Evolutionary conservation across 164 flowering plant species (phyloP).

Genomic region (Aristolochia contorta): DNA sequence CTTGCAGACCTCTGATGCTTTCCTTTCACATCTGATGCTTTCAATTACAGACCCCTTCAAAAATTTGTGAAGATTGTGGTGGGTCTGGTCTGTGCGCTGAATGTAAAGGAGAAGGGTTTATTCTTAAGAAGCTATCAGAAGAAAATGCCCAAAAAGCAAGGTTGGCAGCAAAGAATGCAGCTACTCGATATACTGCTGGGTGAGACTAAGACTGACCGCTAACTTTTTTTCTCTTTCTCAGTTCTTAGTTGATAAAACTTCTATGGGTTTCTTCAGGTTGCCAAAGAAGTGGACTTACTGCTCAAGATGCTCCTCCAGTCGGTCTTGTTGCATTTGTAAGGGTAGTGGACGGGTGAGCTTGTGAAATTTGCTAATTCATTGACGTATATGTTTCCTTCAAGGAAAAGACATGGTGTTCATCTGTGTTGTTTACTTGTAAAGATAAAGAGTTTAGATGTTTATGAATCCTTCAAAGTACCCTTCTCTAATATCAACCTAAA

Average conservation of each 20-base stretch:
- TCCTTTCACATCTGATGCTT: background rate
- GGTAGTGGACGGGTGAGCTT: slow-evolving; percentile 51
- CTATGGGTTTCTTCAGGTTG: slow-evolving; percentile 40
- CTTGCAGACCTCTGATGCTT: no score
- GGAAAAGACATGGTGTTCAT: no score
- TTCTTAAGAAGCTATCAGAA: slow-evolving; percentile 66
- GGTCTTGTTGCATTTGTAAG: slow-evolving; percentile 67
- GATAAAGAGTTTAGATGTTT: no score
- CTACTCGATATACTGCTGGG: slow-evolving; percentile 96
- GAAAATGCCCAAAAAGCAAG: slow-evolving; percentile 77
- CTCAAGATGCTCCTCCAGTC: slow-evolving; percentile 73
- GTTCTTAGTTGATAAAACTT: background rate
- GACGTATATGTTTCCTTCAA: no score
- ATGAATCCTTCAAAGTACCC: no score
- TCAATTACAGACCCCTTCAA: slow-evolving; percentile 34
- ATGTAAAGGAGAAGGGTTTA: slow-evolving; percentile 94
- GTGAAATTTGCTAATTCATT: slow-evolving; percentile 1
- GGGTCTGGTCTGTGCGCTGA: slow-evolving; percentile 92
- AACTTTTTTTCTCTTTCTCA: background rate
- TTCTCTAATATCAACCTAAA: no score
- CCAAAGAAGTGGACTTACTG: slow-evolving; percentile 99
- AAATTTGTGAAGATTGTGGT: slow-evolving; percentile 65
- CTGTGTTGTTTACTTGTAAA: no score
- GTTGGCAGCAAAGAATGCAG: slow-evolving; percentile 58
- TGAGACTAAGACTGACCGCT: slow-evolving; percentile 13